These are phyloP conservation scores for Ustulina deusta DNA, from an alignment of 2,329 filamentous ascomycete species.

Conservation along the genomic window DNA sequence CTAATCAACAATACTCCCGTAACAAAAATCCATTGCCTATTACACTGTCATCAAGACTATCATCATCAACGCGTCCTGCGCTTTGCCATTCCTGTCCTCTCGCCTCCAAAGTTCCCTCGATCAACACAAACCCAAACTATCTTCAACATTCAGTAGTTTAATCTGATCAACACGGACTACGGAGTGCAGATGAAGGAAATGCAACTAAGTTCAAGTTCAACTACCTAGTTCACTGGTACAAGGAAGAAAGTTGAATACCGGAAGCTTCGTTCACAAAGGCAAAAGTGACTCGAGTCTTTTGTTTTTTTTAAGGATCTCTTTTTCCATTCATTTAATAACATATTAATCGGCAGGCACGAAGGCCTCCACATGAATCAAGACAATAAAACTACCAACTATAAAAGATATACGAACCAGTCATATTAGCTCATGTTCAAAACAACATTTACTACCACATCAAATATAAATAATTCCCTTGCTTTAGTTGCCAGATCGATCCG, in stretches of 20 bases:
- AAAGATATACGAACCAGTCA: slow-evolving; percentile 64
- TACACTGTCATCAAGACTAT: too few relatives aligned
- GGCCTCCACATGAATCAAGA: slow-evolving; percentile 29
- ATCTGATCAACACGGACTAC: too few relatives aligned
- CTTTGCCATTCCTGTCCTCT: not conserved
- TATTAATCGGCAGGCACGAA: slow-evolving; percentile 47
- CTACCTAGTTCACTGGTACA: not conserved
- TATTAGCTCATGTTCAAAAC: slow-evolving; percentile 47
- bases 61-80: too few relatives aligned
- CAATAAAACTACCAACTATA: slow-evolving; percentile 48
- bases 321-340: slow-evolving; percentile 49
- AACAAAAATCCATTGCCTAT: too few relatives aligned
- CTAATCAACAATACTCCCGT: too few relatives aligned
- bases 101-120: not conserved
- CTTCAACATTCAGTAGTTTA: too few relatives aligned
- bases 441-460: slow-evolving; percentile 13
- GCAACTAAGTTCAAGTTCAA: too few relatives aligned
- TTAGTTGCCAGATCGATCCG: slow-evolving; percentile 31
- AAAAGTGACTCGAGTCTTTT: not conserved
- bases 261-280: not conserved
- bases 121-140: not conserved
- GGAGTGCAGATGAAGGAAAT: too few relatives aligned
- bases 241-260: not conserved
- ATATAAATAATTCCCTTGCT: slow-evolving; percentile 26
- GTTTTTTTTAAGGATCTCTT: slow-evolving; percentile 18